phyloP scores from a whole-genome alignment of 2,329 filamentous ascomycete species.

The Aspergillus brunneoviolaceus region DNA sequence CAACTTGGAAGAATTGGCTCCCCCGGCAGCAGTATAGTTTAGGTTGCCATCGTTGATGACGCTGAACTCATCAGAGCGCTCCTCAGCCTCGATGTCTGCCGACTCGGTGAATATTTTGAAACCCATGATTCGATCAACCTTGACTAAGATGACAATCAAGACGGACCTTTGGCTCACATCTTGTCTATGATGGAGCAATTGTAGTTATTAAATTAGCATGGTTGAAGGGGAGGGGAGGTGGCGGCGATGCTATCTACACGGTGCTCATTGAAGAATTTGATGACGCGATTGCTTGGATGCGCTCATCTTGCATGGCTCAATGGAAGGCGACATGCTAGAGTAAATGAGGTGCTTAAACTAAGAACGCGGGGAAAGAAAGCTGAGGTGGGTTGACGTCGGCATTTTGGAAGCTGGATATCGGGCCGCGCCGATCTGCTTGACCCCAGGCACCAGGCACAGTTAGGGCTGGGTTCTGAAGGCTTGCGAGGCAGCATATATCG shows the following conservation, averaged over 20 bases:
- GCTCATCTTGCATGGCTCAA: not conserved
- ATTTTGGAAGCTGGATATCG: not conserved
- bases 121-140: conserved; percentile 1
- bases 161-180: not conserved
- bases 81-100: not conserved
- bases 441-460: not conserved
- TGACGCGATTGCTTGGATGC: conserved; percentile 7
- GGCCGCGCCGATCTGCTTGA: not conserved
- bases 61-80: conserved; percentile 3
- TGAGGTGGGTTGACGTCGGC: not conserved
- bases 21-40: conserved; percentile 17
- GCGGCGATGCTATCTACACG: not conserved
- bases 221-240: not conserved
- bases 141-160: not conserved
- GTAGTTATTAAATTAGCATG: not conserved
- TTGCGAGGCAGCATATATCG: not conserved
- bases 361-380: not conserved
- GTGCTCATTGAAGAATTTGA: conserved; percentile 8
- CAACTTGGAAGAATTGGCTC: conserved; percentile 48
- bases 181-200: not conserved
- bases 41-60: conserved; percentile 13
- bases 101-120: not conserved
- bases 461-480: not conserved
- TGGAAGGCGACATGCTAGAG: not conserved
- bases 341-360: conserved; percentile 5